Conservation (phyloP, 1,284 basidiomycete species). For the Papiliotrema fonsecae region DNA sequence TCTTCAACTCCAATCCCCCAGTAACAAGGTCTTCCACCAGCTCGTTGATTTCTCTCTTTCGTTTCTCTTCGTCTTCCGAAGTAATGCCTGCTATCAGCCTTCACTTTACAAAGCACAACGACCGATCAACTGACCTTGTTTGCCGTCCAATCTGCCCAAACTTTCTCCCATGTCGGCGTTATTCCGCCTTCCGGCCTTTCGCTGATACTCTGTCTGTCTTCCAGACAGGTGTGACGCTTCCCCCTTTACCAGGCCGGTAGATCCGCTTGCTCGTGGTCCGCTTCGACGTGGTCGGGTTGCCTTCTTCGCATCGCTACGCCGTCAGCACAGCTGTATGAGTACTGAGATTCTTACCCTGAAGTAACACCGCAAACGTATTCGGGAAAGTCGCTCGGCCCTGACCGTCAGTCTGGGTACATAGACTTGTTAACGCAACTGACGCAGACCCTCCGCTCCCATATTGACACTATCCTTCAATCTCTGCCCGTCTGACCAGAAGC, state of each 20-base stretch:
- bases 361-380: constrained; percentile 44
- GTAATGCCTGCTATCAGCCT: constrained; percentile 30
- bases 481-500: constrained; percentile 44
- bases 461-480: constrained; percentile 33
- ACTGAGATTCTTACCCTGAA: constrained; percentile 21
- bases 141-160: constrained; percentile 33
- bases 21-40: constrained; percentile 10
- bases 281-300: constrained; percentile 17
- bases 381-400: constrained; percentile 34
- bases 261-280: constrained; percentile 21
- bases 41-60: constrained; percentile 27
- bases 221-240: constrained; percentile 41
- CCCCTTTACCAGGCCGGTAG: constrained; percentile 34
- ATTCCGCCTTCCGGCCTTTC: constrained; percentile 32
- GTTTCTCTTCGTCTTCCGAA: constrained; percentile 28
- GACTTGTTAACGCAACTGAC: constrained; percentile 13
- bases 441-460: constrained; percentile 36
- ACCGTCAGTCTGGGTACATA: neutral
- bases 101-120: neutral
- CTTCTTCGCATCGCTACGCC: constrained; percentile 33
- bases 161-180: constrained; percentile 39
- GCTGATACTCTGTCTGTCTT: constrained; percentile 36
- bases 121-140: constrained; percentile 18
- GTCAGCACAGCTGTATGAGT: neutral
- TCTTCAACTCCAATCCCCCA: constrained; percentile 21